Conservation (phyloP, 805 yeast genomes). For the Teunomyces cretensis region DNA sequence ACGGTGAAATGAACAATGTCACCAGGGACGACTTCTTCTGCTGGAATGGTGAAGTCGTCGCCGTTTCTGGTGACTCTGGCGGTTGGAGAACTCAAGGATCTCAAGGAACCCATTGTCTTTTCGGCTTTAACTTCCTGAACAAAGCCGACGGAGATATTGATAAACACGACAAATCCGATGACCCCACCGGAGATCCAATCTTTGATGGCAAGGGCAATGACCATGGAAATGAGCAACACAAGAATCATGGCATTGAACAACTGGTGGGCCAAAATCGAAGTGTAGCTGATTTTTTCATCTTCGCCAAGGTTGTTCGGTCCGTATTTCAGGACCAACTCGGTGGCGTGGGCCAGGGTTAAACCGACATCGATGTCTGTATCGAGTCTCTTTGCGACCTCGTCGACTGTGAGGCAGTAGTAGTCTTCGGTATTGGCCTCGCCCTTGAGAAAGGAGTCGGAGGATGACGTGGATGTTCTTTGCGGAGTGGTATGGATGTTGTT, state of each 20-base stretch:
- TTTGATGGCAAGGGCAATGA: slow-evolving; percentile 66
- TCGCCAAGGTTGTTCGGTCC: slow-evolving; percentile 67
- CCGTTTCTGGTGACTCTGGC: slow-evolving; percentile 69
- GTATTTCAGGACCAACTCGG: slow-evolving; percentile 20
- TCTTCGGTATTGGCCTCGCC: slow-evolving; percentile 12
- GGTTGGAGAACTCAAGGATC: slow-evolving; percentile 65
- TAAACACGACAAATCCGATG: slow-evolving; percentile 61
- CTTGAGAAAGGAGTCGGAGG: not conserved
- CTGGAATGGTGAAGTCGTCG: slow-evolving; percentile 52
- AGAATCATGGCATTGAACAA: slow-evolving; percentile 76
- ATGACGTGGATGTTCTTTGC: slow-evolving; percentile 1
- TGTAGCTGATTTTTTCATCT: slow-evolving; percentile 52
- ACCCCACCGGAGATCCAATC: slow-evolving; percentile 88
- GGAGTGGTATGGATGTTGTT: not conserved
- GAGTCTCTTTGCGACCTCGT: slow-evolving; percentile 36
- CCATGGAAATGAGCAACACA: slow-evolving; percentile 67
- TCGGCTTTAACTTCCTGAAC: slow-evolving; percentile 74
- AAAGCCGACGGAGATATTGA: slow-evolving; percentile 67
- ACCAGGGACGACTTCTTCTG: slow-evolving; percentile 71
- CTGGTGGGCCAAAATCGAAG: slow-evolving; percentile 61
- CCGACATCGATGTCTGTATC: slow-evolving; percentile 51
- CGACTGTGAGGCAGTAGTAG: slow-evolving; percentile 30
- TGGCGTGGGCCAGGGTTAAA: slow-evolving; percentile 18
- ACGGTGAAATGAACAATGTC: slow-evolving; percentile 62
- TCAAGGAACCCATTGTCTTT: slow-evolving; percentile 73